Conservation (phyloP, 1,284 basidiomycete species). For the Tetrapyrgos nigripes region DNA sequence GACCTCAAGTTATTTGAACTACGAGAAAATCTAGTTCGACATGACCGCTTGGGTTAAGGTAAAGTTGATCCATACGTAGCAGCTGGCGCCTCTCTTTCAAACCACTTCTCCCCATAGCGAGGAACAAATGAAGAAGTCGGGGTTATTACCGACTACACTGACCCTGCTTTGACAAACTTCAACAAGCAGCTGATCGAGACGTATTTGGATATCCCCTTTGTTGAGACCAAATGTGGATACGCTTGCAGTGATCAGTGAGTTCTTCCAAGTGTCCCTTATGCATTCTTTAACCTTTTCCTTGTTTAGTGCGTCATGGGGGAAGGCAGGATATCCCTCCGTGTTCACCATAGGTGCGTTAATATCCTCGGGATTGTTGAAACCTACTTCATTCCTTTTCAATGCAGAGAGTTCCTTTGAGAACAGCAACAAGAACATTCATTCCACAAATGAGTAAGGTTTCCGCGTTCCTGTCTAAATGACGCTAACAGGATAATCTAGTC, state of each 20-base stretch:
- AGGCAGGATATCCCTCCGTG: conserved; percentile 84
- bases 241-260: conserved; percentile 90
- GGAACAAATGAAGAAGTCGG: conserved; percentile 84
- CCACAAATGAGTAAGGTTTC: conserved; percentile 70
- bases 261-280: conserved; percentile 24
- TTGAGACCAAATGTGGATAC: conserved; percentile 89
- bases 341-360: conserved; percentile 79
- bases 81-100: neutral
- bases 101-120: conserved; percentile 39
- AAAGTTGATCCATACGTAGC: conserved; percentile 16
- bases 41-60: conserved; percentile 97
- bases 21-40: conserved; percentile 68
- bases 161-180: conserved; percentile 79
- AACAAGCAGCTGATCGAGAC: conserved; percentile 78
- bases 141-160: conserved; percentile 89
- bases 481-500: conserved; percentile 48
- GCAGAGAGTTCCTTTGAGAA: conserved; percentile 77
- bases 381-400: conserved; percentile 1
- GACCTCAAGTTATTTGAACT: neutral
- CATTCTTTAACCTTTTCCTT: conserved; percentile 34
- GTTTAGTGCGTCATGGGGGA: conserved; percentile 81
- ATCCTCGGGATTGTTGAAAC: conserved; percentile 9
- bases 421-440: conserved; percentile 86
- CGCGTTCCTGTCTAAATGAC: conserved; percentile 12
- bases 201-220: conserved; percentile 83